These are phyloP conservation scores for Dothiorella sarmentorum DNA, from an alignment of 2,329 filamentous ascomycete genomes.

Conservation along the genomic window DNA sequence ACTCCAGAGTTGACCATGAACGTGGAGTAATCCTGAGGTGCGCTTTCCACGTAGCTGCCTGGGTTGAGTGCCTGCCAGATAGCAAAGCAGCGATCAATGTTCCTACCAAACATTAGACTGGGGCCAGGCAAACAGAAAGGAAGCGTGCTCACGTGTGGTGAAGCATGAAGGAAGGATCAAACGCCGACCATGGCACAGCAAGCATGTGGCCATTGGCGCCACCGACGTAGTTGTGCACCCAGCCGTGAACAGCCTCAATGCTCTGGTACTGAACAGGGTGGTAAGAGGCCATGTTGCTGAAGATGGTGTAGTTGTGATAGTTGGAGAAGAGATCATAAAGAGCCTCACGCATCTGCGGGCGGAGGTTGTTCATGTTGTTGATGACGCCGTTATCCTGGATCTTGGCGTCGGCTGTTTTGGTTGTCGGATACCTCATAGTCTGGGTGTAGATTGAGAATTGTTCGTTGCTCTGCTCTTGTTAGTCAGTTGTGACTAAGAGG, in stretches of 20 bases:
- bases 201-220: slow-evolving; percentile 49
- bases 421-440: slow-evolving; percentile 57
- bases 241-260: slow-evolving; percentile 47
- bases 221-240: slow-evolving; percentile 53
- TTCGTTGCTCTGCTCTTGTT: neutral
- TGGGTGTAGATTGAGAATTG: slow-evolving; percentile 6
- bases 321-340: slow-evolving; percentile 58
- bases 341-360: slow-evolving; percentile 21
- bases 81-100: slow-evolving; percentile 70
- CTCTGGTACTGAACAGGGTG: slow-evolving; percentile 55
- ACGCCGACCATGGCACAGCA: slow-evolving; percentile 71
- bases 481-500: neutral
- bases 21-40: slow-evolving; percentile 51
- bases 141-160: slow-evolving; percentile 55
- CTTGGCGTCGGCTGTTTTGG: slow-evolving; percentile 39
- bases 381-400: slow-evolving; percentile 51
- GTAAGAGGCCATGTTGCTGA: slow-evolving; percentile 61
- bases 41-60: slow-evolving; percentile 60
- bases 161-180: slow-evolving; percentile 76
- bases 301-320: slow-evolving; percentile 64
- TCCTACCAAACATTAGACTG: slow-evolving; percentile 38
- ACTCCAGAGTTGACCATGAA: slow-evolving; percentile 58
- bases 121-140: neutral
- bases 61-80: slow-evolving; percentile 76
- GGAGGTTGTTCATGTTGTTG: slow-evolving; percentile 21